Base-by-base conservation (phyloP, 2,329 filamentous ascomycete genomes). In the Diaporthe velutina region DNA sequence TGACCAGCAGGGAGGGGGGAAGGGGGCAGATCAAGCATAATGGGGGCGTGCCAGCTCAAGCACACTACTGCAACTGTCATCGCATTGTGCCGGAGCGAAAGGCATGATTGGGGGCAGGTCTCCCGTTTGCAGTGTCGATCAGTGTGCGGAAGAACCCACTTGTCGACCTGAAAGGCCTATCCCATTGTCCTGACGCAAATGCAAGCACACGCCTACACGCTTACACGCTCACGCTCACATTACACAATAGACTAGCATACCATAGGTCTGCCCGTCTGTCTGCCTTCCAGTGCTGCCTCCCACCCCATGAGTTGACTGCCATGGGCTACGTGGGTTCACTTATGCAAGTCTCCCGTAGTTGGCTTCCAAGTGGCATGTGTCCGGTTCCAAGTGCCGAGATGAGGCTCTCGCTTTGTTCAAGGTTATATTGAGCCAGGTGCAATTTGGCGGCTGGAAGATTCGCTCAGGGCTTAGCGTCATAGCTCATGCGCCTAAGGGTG, bases 61-160 rank as follows among this genome's bases (percentile, higher is more conserved):
- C 55, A 28, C 42, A 52, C 68, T 35, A 57, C 68, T 60, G 68
- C 68, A 45, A 28, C 15, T 71, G 54, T 38, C 52, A 60, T 28
- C 25, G 55, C 68, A 60, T 52, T 71, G 68, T 45, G 68, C 54
- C 42, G 30, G 12, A 60, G 30, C 35, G 68, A 38, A 50, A 45
- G 55, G 25, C 45, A 25, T 64, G 70, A 55, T 64, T 72, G 70
- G 70, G 70, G 70, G 33, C 57, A 33, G 35, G 70, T 54, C 35
- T 72, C 60, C 57, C 57, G 70, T 54, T 72, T 45, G 70, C 70
- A 72, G 60, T 64, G 70, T 35, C 57, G 68, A 71, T 71, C 68
- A 48, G 19, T 35, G n/a, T 60, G 54, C 17, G 28, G 28, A 25
- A 28, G 55, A 58, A 45, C 17, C 67, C 19, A 40, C 17, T 17